phyloP scores from a whole-genome alignment of 2,329 filamentous ascomycete genomes.

The Aspergillus phoenicis region DNA sequence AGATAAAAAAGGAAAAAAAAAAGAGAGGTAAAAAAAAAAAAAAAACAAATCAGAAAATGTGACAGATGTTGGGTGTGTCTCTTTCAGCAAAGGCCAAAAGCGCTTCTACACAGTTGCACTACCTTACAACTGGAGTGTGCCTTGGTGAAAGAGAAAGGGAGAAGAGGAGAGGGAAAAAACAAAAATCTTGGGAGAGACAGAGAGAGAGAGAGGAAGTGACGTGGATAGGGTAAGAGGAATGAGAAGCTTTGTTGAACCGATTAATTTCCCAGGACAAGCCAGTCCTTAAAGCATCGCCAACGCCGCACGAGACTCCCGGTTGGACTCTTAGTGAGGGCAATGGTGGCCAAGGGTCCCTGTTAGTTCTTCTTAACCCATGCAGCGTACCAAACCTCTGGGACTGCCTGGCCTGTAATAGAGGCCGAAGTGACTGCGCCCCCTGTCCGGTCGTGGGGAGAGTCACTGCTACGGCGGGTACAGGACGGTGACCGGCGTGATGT shows the following conservation, averaged over 20 bases:
- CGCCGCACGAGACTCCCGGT: slow-evolving; percentile 24
- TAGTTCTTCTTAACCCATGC: slow-evolving; percentile 28
- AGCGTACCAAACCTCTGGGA: slow-evolving; percentile 29
- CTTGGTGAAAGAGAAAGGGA: background rate
- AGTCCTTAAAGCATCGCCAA: slow-evolving; percentile 21
- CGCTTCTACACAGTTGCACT: slow-evolving; percentile 2
- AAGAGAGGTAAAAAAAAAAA: background rate
- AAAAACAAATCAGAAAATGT: slow-evolving; percentile 1
- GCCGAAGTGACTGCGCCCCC: slow-evolving; percentile 25
- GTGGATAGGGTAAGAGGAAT: background rate
- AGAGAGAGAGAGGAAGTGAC: background rate
- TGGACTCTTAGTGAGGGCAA: slow-evolving; percentile 22
- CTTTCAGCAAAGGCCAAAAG: slow-evolving; percentile 3
- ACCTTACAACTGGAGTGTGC: background rate
- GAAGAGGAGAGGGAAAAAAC: slow-evolving; percentile 5
- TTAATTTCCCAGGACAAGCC: slow-evolving; percentile 10
- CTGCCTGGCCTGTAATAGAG: slow-evolving; percentile 21
- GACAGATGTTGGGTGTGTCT: slow-evolving; percentile 9
- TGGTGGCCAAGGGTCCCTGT: slow-evolving; percentile 21
- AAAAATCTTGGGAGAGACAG: no score
- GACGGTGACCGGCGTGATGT: slow-evolving; percentile 20
- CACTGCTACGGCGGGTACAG: slow-evolving; percentile 23
- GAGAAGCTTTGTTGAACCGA: slow-evolving; percentile 13
- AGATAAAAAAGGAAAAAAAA: background rate
- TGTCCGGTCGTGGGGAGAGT: slow-evolving; percentile 18